Percentiles rank a stretch among this genome's conserved stretches.
Conservation (phyloP, 2,329 filamentous ascomycete species). For the Leptographium procerum region DNA sequence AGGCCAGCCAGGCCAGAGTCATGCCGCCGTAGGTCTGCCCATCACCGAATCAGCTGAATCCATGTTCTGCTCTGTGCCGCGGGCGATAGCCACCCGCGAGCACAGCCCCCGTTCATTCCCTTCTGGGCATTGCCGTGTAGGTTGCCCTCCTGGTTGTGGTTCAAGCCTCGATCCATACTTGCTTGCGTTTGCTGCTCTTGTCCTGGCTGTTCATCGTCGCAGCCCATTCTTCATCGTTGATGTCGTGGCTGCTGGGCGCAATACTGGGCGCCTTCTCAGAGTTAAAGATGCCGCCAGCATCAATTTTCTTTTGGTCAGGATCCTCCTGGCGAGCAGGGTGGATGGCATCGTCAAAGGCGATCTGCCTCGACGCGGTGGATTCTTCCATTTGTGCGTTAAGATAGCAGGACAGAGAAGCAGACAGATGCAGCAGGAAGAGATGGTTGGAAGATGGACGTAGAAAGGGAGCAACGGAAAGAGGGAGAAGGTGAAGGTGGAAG, state of each 20-base stretch:
- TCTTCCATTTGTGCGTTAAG: neutral
- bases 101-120: neutral
- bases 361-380: neutral
- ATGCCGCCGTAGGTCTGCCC: slow-evolving; percentile 15
- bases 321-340: neutral
- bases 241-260: slow-evolving; percentile 1
- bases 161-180: slow-evolving; percentile 8
- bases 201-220: slow-evolving; percentile 9
- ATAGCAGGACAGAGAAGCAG: neutral
- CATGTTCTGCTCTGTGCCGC: neutral
- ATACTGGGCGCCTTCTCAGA: neutral
- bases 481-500: neutral
- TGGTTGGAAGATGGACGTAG: neutral
- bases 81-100: neutral
- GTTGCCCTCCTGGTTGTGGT: neutral
- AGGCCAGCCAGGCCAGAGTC: slow-evolving; percentile 36
- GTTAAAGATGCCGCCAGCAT: neutral
- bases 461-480: neutral
- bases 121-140: neutral
- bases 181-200: slow-evolving; percentile 9
- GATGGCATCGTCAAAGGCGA: slow-evolving; percentile 3
- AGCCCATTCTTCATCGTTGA: slow-evolving; percentile 12
- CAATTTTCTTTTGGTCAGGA: neutral
- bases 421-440: neutral
- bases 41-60: slow-evolving; percentile 4